These are phyloP conservation scores for Aspergillus avenaceus DNA, from an alignment of 495 filamentous ascomycete genomes.

Conservation along the genomic window DNA sequence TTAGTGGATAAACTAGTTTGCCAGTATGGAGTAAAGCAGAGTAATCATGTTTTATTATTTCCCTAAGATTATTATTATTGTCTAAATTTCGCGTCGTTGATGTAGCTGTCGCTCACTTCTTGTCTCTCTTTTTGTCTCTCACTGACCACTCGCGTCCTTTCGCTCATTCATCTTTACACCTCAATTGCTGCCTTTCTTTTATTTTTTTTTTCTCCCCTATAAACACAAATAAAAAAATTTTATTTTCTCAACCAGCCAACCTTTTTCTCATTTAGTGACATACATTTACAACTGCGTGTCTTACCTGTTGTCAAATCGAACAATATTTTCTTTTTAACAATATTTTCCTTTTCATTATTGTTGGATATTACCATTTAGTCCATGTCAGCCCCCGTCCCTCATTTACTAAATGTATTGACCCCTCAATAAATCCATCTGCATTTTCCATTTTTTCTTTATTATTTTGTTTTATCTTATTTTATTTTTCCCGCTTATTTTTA, in stretches of 20 bases:
- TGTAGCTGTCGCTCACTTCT: slow-evolving; percentile 4
- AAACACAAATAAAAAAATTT: not conserved
- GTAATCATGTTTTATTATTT: slow-evolving; percentile 8
- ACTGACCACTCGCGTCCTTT: slow-evolving; percentile 16
- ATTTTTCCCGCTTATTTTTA: slow-evolving; percentile 5
- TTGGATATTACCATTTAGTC: not conserved
- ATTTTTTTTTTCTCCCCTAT: not conserved
- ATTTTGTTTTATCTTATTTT: slow-evolving; percentile 10
- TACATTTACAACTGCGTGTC: not conserved
- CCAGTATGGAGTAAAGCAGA: not conserved
- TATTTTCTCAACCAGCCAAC: slow-evolving; percentile 8
- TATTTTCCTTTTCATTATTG: no score
- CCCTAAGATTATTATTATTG: slow-evolving; percentile 1
- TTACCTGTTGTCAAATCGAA: not conserved
- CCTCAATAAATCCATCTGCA: slow-evolving; percentile 20
- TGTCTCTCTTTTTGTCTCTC: not conserved
- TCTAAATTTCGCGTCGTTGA: slow-evolving; percentile 5
- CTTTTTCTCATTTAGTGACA: slow-evolving; percentile 1
- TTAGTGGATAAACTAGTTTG: not conserved
- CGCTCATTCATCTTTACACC: slow-evolving; percentile 10
- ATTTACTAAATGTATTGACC: slow-evolving; percentile 10
- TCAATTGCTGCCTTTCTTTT: slow-evolving; percentile 12
- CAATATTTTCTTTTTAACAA: no score
- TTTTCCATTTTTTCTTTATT: slow-evolving; percentile 4
- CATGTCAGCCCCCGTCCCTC: slow-evolving; percentile 14